Conservation (phyloP, 2,329 filamentous ascomycete species). For the Teratosphaeria nubilosa region DNA sequence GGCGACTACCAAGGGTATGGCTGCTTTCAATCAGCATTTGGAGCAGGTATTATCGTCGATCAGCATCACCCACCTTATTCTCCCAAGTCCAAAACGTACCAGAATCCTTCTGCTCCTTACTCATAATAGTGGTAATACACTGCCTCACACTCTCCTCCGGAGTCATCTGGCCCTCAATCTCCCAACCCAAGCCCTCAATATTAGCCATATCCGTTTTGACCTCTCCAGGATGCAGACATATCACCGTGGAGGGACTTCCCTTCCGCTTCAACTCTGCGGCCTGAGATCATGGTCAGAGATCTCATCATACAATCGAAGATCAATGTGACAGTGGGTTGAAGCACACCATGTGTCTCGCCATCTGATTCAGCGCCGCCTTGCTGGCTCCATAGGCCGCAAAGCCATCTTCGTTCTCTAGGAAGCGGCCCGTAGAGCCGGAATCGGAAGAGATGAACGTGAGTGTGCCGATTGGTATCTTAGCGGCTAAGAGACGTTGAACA, state of each 20-base stretch:
- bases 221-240: slow-evolving; percentile 50
- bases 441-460: slow-evolving; percentile 50
- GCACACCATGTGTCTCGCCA: slow-evolving; percentile 39
- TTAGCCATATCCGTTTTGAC: slow-evolving; percentile 47
- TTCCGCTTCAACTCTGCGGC: slow-evolving; percentile 45
- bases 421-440: slow-evolving; percentile 42
- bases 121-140: slow-evolving; percentile 43
- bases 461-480: slow-evolving; percentile 37
- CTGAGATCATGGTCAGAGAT: background rate
- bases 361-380: slow-evolving; percentile 49
- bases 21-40: slow-evolving; percentile 5
- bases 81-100: slow-evolving; percentile 50
- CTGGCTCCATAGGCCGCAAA: slow-evolving; percentile 49
- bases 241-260: slow-evolving; percentile 38
- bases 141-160: slow-evolving; percentile 39
- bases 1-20: slow-evolving; percentile 20
- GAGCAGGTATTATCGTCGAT: background rate
- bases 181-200: slow-evolving; percentile 38
- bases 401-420: slow-evolving; percentile 47
- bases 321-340: background rate
- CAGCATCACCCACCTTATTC: slow-evolving; percentile 32
- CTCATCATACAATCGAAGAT: background rate
- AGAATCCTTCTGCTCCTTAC: slow-evolving; percentile 38
- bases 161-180: slow-evolving; percentile 43
- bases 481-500: slow-evolving; percentile 42